These are phyloP conservation scores for Cercospora zeina DNA, from an alignment of 2,329 filamentous ascomycete genomes.

Conservation along the genomic window DNA sequence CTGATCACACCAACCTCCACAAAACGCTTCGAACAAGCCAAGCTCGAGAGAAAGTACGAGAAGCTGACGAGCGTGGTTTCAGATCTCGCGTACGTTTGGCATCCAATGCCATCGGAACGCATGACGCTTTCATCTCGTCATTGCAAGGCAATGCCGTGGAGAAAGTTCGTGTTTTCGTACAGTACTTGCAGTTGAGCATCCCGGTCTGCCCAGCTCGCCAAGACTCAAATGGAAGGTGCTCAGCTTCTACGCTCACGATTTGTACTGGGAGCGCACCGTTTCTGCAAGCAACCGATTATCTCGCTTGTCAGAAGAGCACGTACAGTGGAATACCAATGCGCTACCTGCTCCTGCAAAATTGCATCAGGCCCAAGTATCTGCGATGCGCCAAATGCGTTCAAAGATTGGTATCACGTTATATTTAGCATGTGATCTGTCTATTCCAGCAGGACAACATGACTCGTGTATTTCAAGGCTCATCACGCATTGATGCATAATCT, in stretches of 20 bases:
- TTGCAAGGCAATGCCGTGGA: slow-evolving; percentile 16
- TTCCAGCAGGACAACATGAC: neutral
- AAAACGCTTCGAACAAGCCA: neutral
- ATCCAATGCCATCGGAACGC: neutral
- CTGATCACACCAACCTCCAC: slow-evolving; percentile 55
- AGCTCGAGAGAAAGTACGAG: neutral
- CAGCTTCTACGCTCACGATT: too few species aligned
- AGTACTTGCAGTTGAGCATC: neutral
- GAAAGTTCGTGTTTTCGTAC: slow-evolving; percentile 6
- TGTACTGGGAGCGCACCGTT: too few species aligned
- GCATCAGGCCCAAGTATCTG: too few species aligned
- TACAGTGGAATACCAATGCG: too few species aligned
- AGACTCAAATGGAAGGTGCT: too few species aligned
- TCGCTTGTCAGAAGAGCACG: too few species aligned
- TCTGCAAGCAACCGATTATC: too few species aligned
- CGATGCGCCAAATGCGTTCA: too few species aligned
- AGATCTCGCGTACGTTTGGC: neutral
- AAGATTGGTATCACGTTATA: too few species aligned
- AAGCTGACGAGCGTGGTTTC: neutral
- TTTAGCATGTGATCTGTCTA: too few species aligned
- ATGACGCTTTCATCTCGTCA: slow-evolving; percentile 13
- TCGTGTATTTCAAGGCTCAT: neutral
- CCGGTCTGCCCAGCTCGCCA: too few species aligned
- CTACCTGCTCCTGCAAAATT: too few species aligned
- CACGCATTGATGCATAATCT: neutral